These are phyloP conservation scores for Paramecium tetraurelia DNA, from an alignment of 73 alveolate genomes.

Conservation along the genomic window DNA sequence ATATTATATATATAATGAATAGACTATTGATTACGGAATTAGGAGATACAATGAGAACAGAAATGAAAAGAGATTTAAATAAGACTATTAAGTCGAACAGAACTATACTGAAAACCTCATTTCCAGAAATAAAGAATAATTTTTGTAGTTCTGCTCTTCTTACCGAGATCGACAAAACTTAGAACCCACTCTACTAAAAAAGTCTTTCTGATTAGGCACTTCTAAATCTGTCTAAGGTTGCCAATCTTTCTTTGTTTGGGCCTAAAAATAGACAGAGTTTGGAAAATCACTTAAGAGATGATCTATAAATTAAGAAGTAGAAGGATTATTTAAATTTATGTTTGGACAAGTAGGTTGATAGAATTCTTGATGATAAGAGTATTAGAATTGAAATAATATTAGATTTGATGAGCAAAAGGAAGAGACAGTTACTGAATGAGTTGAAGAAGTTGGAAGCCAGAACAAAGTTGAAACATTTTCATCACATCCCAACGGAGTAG, in stretches of 20 bases:
- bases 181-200: slow-evolving; percentile 4
- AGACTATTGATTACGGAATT: slow-evolving; percentile 34
- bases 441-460: neutral
- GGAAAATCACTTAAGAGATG: slow-evolving; percentile 22
- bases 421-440: neutral
- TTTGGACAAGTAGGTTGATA: neutral
- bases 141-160: neutral
- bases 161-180: neutral
- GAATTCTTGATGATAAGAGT: neutral
- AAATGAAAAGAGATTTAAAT: neutral
- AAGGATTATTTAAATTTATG: neutral
- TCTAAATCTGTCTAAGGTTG: slow-evolving; percentile 67
- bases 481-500: neutral
- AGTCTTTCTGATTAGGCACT: slow-evolving; percentile 60
- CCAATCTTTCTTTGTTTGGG: slow-evolving; percentile 79
- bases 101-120: neutral
- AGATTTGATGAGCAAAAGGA: neutral
- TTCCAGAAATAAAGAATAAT: neutral
- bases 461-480: neutral
- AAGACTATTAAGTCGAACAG: neutral
- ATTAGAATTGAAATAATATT: neutral
- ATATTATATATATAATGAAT: neutral
- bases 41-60: slow-evolving; percentile 19
- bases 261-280: neutral
- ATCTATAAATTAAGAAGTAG: neutral